Percentiles rank a stretch among this genome's conserved stretches.
Conservation (phyloP, 2,329 filamentous ascomycete species). For the Fusarium liriodendri region DNA sequence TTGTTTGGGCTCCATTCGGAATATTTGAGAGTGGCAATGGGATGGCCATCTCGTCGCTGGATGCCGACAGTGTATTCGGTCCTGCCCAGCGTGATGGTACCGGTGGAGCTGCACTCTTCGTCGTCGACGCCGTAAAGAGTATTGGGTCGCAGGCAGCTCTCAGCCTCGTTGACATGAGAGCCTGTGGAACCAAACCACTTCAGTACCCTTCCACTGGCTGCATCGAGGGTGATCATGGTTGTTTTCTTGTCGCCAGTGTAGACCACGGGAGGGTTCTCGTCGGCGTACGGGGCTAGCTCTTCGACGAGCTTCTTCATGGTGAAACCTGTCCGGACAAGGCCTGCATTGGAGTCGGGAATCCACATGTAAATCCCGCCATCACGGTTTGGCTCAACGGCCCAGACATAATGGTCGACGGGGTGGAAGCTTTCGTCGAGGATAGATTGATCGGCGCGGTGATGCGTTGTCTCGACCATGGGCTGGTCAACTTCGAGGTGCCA, state of each 20-base stretch:
- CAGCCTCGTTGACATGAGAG: conserved; percentile 73
- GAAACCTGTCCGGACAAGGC: conserved; percentile 74
- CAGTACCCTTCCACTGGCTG: conserved; percentile 82
- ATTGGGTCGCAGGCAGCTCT: conserved; percentile 79
- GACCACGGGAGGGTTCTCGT: conserved; percentile 80
- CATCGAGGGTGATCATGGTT: conserved; percentile 89
- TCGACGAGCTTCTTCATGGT: conserved; percentile 92
- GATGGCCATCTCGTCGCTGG: conserved; percentile 78
- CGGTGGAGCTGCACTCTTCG: conserved; percentile 82
- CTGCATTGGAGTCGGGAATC: conserved; percentile 70
- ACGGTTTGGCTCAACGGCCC: conserved; percentile 92
- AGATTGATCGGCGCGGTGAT: conserved; percentile 78
- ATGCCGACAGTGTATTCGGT: conserved; percentile 93
- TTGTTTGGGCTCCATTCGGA: conserved; percentile 96
- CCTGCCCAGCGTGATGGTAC: conserved; percentile 84
- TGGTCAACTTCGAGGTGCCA: conserved; percentile 89
- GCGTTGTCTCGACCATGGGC: conserved; percentile 90
- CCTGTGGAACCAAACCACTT: conserved; percentile 86
- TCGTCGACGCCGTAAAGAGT: conserved; percentile 73
- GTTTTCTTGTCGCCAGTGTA: conserved; percentile 95
- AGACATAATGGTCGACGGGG: conserved; percentile 86
- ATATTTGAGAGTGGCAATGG: conserved; percentile 90
- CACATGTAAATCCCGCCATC: conserved; percentile 91
- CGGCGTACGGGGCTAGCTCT: conserved; percentile 80
- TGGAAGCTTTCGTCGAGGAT: conserved; percentile 68